Conservation (phyloP, 1,139 yeast species). For the Yamadazyma pseudoaaseri region DNA sequence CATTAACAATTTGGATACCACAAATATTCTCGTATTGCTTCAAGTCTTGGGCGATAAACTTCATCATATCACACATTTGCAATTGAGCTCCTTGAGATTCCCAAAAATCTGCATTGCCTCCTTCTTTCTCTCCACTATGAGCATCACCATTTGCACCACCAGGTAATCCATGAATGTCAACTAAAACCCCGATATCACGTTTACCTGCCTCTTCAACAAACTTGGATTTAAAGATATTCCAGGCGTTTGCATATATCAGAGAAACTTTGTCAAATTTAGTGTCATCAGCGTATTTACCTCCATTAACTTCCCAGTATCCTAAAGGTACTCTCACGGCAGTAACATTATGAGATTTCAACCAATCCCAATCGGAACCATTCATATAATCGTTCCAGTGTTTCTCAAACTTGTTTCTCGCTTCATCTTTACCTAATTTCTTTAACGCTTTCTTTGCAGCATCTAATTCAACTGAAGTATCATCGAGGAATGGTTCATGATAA, state of each 20-base stretch:
- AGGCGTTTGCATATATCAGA: constrained; percentile 65
- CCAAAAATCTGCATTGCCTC: constrained; percentile 66
- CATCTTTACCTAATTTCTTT: constrained; percentile 50
- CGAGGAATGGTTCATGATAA: constrained; percentile 55
- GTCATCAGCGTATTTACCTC: constrained; percentile 54
- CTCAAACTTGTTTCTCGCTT: constrained; percentile 57
- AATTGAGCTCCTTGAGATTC: constrained; percentile 40
- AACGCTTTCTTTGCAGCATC: constrained; percentile 62
- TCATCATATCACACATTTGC: constrained; percentile 50
- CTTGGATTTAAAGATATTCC: constrained; percentile 55
- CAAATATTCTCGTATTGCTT: constrained; percentile 60
- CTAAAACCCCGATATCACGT: constrained; percentile 65
- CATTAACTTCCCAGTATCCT: constrained; percentile 84
- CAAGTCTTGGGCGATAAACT: constrained; percentile 64
- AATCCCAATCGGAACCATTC: constrained; percentile 73
- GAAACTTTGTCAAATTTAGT: constrained; percentile 61
- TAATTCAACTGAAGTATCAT: constrained; percentile 60
- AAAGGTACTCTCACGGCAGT: constrained; percentile 82
- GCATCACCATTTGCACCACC: constrained; percentile 86
- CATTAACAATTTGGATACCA: constrained; percentile 85
- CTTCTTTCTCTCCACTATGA: constrained; percentile 71
- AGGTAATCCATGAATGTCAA: constrained; percentile 89
- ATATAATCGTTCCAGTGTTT: constrained; percentile 70
- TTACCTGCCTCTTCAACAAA: constrained; percentile 55
- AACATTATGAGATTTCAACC: constrained; percentile 65